Conservation (phyloP, 202 grass and related monocot species). For the Zoysia matrella region DNA sequence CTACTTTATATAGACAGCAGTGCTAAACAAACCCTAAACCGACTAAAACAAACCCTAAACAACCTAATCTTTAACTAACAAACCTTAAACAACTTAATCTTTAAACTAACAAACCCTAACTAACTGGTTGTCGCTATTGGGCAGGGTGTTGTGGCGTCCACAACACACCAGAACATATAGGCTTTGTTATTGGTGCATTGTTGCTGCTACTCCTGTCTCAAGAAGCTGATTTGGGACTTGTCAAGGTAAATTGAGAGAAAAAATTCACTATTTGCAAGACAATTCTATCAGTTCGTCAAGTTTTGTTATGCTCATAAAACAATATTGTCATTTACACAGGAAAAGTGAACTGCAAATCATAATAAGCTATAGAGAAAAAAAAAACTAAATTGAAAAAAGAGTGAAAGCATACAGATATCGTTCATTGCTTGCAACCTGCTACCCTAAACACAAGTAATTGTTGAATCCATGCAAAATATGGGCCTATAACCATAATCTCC, state of each 20-base stretch:
- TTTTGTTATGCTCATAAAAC: not conserved
- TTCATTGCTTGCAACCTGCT: not conserved
- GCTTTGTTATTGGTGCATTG: too few species aligned
- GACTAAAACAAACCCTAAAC: too few species aligned
- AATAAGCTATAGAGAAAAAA: conserved; percentile 3
- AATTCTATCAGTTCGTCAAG: not conserved
- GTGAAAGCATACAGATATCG: conserved; percentile 7
- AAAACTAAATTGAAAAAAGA: not conserved
- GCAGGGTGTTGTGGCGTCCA: too few species aligned
- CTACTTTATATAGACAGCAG: too few species aligned
- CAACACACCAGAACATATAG: not conserved
- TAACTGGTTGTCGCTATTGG: too few species aligned
- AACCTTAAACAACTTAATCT: too few species aligned
- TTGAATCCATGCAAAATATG: not conserved
- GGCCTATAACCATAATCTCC: not conserved
- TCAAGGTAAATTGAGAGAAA: not conserved
- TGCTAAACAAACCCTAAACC: too few species aligned
- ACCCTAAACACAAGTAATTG: not conserved
- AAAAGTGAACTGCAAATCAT: not conserved
- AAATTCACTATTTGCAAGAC: not conserved
- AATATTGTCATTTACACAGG: not conserved
- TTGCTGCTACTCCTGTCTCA: not conserved
- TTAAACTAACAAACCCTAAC: too few species aligned
- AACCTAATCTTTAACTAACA: too few species aligned
- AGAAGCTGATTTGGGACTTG: not conserved